phyloP scores from a whole-genome alignment of 73 alveolate species.

The Paramecium tetraurelia region DNA sequence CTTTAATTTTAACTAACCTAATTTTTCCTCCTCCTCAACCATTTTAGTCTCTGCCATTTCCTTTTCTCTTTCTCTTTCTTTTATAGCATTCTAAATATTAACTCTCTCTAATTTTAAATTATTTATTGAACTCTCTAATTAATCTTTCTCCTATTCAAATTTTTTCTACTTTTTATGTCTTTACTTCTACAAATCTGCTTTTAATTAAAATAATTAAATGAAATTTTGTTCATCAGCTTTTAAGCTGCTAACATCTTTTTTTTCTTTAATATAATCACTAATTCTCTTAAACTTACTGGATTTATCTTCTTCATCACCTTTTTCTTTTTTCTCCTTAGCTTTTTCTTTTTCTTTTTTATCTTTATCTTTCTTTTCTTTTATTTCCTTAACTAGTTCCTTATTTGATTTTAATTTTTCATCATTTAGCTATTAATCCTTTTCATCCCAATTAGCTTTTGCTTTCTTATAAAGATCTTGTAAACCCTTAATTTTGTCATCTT shows the following conservation, averaged over 20 bases:
- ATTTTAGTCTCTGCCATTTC: conserved; percentile 3
- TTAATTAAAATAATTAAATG: background rate
- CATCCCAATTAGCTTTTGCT: background rate
- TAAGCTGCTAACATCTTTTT: background rate
- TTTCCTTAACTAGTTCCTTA: background rate
- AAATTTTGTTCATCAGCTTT: background rate
- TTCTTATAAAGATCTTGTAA: background rate
- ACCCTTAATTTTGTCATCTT: background rate
- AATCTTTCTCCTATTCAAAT: background rate
- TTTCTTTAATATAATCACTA: background rate
- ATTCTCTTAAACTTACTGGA: background rate
- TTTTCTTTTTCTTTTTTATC: background rate
- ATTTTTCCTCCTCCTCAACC: background rate
- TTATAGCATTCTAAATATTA: background rate
- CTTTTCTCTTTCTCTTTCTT: conserved; percentile 36
- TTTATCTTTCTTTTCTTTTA: background rate
- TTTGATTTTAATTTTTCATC: background rate
- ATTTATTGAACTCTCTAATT: conserved; percentile 8
- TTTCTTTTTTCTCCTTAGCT: background rate
- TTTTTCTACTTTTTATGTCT: background rate
- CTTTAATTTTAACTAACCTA: background rate
- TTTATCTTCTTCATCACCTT: background rate
- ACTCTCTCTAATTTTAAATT: background rate
- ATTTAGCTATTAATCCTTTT: background rate
- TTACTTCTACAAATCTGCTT: background rate